Conservation (phyloP, 768 basidiomycete genomes). For the Terana coerulea region DNA sequence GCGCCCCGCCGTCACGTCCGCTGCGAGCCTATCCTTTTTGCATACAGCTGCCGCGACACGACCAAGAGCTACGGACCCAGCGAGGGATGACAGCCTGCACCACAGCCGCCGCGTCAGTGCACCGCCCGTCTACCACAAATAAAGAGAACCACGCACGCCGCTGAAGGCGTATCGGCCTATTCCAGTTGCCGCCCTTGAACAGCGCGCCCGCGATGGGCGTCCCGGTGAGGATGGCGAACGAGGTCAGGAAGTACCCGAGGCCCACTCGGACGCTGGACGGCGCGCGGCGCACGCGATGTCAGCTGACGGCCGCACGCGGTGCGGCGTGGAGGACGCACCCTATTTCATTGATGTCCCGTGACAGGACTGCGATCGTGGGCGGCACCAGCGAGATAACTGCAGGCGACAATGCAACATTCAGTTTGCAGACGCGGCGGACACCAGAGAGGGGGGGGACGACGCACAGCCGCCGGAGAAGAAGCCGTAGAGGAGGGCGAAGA, state of each 20-base stretch:
- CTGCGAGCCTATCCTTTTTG: background rate
- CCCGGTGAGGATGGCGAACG: slow-evolving; percentile 46
- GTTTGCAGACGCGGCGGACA: background rate
- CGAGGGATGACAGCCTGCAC: slow-evolving; percentile 1
- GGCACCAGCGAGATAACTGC: slow-evolving; percentile 36
- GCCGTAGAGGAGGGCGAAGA: slow-evolving; percentile 48
- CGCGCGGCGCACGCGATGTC: background rate
- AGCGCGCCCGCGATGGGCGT: slow-evolving; percentile 46
- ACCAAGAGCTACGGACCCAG: background rate
- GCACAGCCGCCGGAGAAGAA: slow-evolving; percentile 53
- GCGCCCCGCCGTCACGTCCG: too few species aligned
- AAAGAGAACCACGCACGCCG: slow-evolving; percentile 1
- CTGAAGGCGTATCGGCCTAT: slow-evolving; percentile 22
- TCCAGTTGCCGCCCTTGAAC: slow-evolving; percentile 25
- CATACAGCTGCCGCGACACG: background rate
- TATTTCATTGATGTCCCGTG: slow-evolving; percentile 40
- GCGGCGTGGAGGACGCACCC: background rate
- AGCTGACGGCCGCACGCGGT: background rate
- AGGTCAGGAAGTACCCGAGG: slow-evolving; percentile 39
- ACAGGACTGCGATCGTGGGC: slow-evolving; percentile 36
- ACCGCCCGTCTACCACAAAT: background rate
- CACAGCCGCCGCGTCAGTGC: background rate
- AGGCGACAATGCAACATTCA: too few species aligned
- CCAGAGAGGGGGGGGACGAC: slow-evolving; percentile 13
- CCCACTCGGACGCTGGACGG: slow-evolving; percentile 43